Conservation (phyloP, 768 basidiomycete genomes). For the Cantharellus cinnabarinus region DNA sequence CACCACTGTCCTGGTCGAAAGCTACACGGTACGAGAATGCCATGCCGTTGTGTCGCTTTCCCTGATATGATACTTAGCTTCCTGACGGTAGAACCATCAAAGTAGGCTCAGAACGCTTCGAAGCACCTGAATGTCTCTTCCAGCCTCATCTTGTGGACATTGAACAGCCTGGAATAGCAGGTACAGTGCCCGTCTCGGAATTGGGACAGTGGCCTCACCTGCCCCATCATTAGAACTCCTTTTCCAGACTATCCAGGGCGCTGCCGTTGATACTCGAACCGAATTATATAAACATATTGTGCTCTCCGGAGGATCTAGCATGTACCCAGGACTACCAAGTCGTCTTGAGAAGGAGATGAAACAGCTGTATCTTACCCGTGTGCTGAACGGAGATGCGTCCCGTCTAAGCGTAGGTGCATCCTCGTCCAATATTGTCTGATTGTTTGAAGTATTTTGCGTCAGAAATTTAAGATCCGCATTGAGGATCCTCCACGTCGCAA, state of each 20-base stretch:
- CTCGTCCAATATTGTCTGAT: too few species aligned
- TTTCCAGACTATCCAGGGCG: slow-evolving; percentile 83
- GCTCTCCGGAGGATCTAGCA: slow-evolving; percentile 90
- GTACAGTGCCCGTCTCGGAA: slow-evolving; percentile 20
- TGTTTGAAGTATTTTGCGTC: background rate
- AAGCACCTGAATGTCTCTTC: slow-evolving; percentile 99
- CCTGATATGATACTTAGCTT: slow-evolving; percentile 28
- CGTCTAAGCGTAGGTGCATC: slow-evolving; percentile 56
- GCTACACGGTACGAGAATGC: slow-evolving; percentile 48
- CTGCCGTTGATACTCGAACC: slow-evolving; percentile 70
- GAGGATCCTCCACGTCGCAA: slow-evolving; percentile 96
- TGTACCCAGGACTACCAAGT: slow-evolving; percentile 96
- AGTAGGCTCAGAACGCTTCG: slow-evolving; percentile 94
- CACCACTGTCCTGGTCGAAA: slow-evolving; percentile 90
- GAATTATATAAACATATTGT: slow-evolving; percentile 98
- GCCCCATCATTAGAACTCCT: slow-evolving; percentile 51
- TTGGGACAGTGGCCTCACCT: too few species aligned
- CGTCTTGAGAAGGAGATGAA: slow-evolving; percentile 99
- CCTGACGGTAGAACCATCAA: slow-evolving; percentile 93
- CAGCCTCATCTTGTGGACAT: slow-evolving; percentile 94
- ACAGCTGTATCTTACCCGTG: slow-evolving; percentile 87
- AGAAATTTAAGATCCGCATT: slow-evolving; percentile 99
- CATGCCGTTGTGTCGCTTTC: background rate
- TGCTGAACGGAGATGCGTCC: slow-evolving; percentile 62
- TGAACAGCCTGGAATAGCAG: slow-evolving; percentile 91